Conservation (phyloP, 2,329 filamentous ascomycete species). For the Pseudogymnoascus sp. region DNA sequence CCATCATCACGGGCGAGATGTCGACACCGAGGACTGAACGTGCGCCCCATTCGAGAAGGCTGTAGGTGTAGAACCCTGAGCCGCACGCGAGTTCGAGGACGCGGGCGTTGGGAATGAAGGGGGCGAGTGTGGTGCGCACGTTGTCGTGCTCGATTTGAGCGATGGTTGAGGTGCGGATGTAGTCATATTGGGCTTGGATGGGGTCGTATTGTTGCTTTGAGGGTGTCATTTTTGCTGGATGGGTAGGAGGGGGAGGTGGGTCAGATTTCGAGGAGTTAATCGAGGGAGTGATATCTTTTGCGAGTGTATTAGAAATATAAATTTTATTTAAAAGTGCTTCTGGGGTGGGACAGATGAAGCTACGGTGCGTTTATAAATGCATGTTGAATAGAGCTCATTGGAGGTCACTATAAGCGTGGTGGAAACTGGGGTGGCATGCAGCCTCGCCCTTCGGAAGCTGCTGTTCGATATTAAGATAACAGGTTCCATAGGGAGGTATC, state of each 20-base stretch:
- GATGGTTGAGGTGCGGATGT: constrained; percentile 16
- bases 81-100: constrained; percentile 35
- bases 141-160: constrained; percentile 21
- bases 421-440: neutral
- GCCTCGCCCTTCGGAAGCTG: neutral
- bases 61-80: constrained; percentile 30
- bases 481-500: no score
- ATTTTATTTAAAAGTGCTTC: neutral
- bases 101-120: constrained; percentile 19
- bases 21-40: constrained; percentile 31
- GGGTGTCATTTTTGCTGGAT: constrained; percentile 14
- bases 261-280: neutral
- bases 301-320: neutral
- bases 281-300: neutral
- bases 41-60: constrained; percentile 31
- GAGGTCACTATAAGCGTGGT: neutral
- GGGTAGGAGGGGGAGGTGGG: no score
- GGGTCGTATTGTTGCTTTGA: constrained; percentile 17
- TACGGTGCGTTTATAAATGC: neutral
- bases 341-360: no score
- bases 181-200: constrained; percentile 20
- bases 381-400: neutral
- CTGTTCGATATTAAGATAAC: neutral
- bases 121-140: constrained; percentile 14
- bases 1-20: constrained; percentile 30